Evolutionary conservation across 2,329 filamentous ascomycete genomes (phyloP).

Genomic region (Cadophora luteo-olivacea): DNA sequence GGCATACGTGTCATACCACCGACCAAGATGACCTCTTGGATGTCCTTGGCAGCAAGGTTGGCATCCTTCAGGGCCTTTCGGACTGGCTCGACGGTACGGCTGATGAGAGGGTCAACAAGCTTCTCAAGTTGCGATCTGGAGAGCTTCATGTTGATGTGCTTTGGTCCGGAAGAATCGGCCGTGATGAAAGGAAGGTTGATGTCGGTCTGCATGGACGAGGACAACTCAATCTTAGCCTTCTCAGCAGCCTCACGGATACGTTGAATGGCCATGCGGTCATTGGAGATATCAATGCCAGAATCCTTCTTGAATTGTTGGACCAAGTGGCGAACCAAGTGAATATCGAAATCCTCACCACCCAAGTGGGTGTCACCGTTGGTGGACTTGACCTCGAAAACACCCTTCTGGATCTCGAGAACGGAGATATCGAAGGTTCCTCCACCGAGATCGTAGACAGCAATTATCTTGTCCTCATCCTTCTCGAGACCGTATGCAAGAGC

Average conservation of each 20-base stretch:
- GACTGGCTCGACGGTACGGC: conserved; percentile 86
- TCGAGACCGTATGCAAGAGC: conserved; percentile 95
- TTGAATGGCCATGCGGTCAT: conserved; percentile 98
- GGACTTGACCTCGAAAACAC: conserved; percentile 98
- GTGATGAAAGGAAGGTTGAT: conserved; percentile 99
- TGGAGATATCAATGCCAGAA: conserved; percentile 85
- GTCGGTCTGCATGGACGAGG: conserved; percentile 92
- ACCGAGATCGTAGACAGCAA: conserved; percentile 97
- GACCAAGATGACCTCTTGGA: conserved; percentile 96
- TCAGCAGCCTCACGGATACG: conserved; percentile 98
- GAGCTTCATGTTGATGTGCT: conserved; percentile 98
- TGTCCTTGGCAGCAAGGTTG: conserved; percentile 87
- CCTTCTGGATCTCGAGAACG: conserved; percentile 94
- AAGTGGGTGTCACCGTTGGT: conserved; percentile 99
- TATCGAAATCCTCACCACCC: conserved; percentile 98
- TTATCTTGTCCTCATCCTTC: conserved; percentile 88
- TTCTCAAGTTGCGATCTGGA: conserved; percentile 90
- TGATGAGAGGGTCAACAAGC: conserved; percentile 89
- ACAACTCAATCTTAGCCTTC: conserved; percentile 99
- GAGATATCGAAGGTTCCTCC: conserved; percentile 99
- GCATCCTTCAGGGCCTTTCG: conserved; percentile 98
- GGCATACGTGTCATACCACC: conserved; percentile 99
- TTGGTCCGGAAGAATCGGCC: conserved; percentile 91
- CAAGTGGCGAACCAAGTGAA: conserved; percentile 89
- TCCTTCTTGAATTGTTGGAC: conserved; percentile 98